These are phyloP conservation scores for Pythium biforme DNA, from an alignment of 352 stramenopile species.

Conservation along the genomic window DNA sequence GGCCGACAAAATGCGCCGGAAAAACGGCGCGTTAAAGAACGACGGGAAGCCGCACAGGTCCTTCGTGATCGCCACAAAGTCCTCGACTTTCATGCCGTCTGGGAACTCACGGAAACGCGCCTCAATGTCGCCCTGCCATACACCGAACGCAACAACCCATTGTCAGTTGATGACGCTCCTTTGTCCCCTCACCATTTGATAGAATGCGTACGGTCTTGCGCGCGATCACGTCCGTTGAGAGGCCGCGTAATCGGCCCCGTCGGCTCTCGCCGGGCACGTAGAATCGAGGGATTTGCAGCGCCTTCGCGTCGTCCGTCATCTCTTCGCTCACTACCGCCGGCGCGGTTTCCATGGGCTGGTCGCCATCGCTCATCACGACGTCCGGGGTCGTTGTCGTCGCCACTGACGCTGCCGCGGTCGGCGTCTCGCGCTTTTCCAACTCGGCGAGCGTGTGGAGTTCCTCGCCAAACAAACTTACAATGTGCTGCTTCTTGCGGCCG, in stretches of 20 bases:
- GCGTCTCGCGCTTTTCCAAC: slow-evolving; percentile 38
- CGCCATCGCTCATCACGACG: slow-evolving; percentile 41
- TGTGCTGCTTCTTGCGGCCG: slow-evolving; percentile 55
- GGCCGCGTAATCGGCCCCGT: slow-evolving; percentile 50
- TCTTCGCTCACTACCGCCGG: slow-evolving; percentile 14
- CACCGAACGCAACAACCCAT: not conserved
- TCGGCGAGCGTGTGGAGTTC: slow-evolving; percentile 56
- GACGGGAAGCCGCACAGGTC: slow-evolving; percentile 97
- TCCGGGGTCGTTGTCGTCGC: too few species aligned
- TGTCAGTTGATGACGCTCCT: not conserved
- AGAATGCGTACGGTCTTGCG: slow-evolving; percentile 43
- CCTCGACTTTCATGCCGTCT: slow-evolving; percentile 83
- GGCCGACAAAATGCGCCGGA: slow-evolving; percentile 83
- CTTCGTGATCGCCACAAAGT: slow-evolving; percentile 96
- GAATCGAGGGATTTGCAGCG: slow-evolving; percentile 60
- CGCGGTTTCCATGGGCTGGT: slow-evolving; percentile 39
- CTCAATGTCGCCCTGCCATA: slow-evolving; percentile 59
- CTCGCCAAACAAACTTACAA: slow-evolving; percentile 78
- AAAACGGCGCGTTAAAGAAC: slow-evolving; percentile 98
- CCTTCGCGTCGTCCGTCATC: not conserved
- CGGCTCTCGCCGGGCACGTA: slow-evolving; percentile 67
- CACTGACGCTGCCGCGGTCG: not conserved
- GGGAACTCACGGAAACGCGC: slow-evolving; percentile 73
- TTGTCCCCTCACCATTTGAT: too few species aligned
- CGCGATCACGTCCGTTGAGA: slow-evolving; percentile 63